Base-by-base conservation (phyloP, 2,329 filamentous ascomycete genomes). In the Pseudopithomyces chartarum region DNA sequence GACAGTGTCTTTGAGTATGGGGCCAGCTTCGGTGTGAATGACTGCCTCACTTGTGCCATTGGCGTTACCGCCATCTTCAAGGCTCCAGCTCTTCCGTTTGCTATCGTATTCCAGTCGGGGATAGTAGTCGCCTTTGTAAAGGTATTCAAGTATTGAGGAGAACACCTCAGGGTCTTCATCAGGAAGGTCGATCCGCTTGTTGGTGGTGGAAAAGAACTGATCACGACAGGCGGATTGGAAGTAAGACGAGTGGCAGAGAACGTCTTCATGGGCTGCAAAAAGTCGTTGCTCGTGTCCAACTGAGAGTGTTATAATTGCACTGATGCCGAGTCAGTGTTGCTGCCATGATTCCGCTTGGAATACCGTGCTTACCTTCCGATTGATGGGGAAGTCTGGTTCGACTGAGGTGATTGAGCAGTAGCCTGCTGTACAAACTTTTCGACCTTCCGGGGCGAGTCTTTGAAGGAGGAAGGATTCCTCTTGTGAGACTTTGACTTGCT, bases 111-210 rank as follows among this genome's bases (percentile, higher is more conserved):
- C 79, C 22, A 96, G 83, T 17, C 90, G 89, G 2, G 93, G 92
- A 66, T 89, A 93, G 79, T 97, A 97, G 77, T 97, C 93, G 62
- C 92, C 92, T 78, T 96, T 96, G 84, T 96, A 96, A 55, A 97
- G 86, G 66, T 90, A 97, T 73, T 97, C 93, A 55, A 97, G 87
- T 11, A 97, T 84, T 6, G 90, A 92, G 7, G 91, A 96, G 76
- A 97, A 93, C 69, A 96, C 89, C 74, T 96, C 92, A 19, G 93
- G 92, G 66, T 93, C 89, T 76, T 97, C 93, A 58, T 94, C 87
- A 1, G 91, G 89, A 1, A 97, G 85, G 50, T 89, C 84, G 73
- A 97, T 89, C 53, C 89, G 87, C 78, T 91, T 92, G 71, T 81
- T 82, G 54, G 81, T 69, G 15, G 80, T 72, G 57, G 84, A 84